Conservation (phyloP, 352 stramenopile genomes). For the Phytophthora fragariaefolia region DNA sequence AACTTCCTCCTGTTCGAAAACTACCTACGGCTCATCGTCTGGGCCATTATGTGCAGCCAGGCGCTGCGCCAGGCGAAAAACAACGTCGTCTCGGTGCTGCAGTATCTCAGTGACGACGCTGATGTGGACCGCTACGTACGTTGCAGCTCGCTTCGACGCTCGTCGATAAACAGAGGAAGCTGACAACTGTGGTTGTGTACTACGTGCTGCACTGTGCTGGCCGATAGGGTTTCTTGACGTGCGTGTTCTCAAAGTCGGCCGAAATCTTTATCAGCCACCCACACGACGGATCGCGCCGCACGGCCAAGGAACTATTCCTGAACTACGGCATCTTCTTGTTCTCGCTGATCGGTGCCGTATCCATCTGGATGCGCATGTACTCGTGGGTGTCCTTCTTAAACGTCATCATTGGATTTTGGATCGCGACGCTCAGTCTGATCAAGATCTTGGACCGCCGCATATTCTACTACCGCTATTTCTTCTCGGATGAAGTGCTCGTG, state of each 20-base stretch:
- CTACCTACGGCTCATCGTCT: constrained; percentile 89
- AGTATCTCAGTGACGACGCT: constrained; percentile 85
- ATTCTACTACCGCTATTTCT: constrained; percentile 91
- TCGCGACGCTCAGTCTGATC: constrained; percentile 68
- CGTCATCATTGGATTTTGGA: constrained; percentile 70
- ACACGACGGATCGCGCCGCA: constrained; percentile 63
- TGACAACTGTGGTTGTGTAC: constrained; percentile 18
- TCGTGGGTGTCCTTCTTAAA: constrained; percentile 84
- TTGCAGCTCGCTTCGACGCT: not conserved
- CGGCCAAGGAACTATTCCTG: constrained; percentile 85
- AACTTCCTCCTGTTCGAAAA: constrained; percentile 92
- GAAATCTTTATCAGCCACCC: constrained; percentile 82
- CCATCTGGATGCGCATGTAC: constrained; percentile 89
- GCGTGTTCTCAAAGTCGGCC: constrained; percentile 77
- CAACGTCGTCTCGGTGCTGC: constrained; percentile 80
- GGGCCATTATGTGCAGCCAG: constrained; percentile 88
- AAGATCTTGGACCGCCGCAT: constrained; percentile 86
- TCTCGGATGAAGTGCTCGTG: constrained; percentile 89
- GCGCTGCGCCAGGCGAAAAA: constrained; percentile 88
- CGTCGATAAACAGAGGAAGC: not conserved
- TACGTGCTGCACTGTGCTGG: not conserved
- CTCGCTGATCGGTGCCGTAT: constrained; percentile 81
- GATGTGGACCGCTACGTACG: constrained; percentile 78
- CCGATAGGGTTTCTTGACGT: constrained; percentile 75
- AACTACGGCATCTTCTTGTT: constrained; percentile 91